Percentiles rank a stretch among this genome's conserved stretches.
phyloP scores from a whole-genome alignment of 2,329 filamentous ascomycete genomes.

The Rhexocercosporidium sp. region DNA sequence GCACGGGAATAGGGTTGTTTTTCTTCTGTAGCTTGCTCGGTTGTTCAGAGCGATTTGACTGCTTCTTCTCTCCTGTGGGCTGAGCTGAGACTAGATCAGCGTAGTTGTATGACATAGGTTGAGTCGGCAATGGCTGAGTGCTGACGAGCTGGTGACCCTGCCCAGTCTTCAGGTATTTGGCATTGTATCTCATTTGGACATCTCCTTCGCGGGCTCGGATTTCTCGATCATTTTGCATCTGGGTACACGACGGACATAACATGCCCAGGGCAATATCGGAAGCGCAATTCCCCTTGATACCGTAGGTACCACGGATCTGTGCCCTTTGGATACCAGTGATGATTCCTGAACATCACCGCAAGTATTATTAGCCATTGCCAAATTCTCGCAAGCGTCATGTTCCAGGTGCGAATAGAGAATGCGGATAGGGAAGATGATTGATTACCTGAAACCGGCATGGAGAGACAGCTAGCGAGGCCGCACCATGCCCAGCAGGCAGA shows the following conservation, averaged over 20 bases:
- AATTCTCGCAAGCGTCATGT: too few species aligned
- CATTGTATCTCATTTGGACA: conserved; percentile 9
- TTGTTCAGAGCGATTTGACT: neutral
- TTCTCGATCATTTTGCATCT: conserved; percentile 52
- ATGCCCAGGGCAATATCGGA: conserved; percentile 44
- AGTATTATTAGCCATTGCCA: neutral
- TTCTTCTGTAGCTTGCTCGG: conserved; percentile 14
- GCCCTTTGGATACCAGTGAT: conserved; percentile 39
- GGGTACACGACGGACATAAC: conserved; percentile 49
- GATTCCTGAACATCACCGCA: conserved; percentile 17
- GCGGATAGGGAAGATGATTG: neutral
- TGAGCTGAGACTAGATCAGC: conserved; percentile 8
- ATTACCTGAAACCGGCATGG: neutral
- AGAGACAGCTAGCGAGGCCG: conserved; percentile 35
- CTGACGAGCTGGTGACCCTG: neutral
- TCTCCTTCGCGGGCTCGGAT: conserved; percentile 47
- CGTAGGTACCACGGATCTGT: conserved; percentile 49
- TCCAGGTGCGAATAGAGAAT: neutral
- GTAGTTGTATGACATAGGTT: conserved; percentile 34
- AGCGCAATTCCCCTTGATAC: conserved; percentile 45
- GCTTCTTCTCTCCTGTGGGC: neutral
- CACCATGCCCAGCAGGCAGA: conserved; percentile 45
- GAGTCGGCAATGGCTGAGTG: conserved; percentile 19
- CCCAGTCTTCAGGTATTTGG: neutral
- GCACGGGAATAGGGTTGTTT: neutral